Evolutionary conservation across 768 basidiomycete genomes (phyloP), one percentile per base, ranked within the genome.

Genomic region (Rhodotorula kratochvilovae): DNA sequence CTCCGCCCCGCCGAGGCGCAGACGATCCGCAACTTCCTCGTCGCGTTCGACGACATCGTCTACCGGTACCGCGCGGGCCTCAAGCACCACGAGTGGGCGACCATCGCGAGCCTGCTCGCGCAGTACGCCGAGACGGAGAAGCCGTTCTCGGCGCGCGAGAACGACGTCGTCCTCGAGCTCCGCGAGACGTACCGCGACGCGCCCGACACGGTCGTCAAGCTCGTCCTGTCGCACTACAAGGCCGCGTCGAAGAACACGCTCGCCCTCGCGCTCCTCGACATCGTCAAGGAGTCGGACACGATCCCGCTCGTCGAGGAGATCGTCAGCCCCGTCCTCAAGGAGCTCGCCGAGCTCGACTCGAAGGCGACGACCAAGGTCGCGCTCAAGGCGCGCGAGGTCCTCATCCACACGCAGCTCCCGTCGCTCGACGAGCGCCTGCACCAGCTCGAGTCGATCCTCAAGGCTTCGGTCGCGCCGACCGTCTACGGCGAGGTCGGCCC

Each of bases 171-270:
- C 61, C 84, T 98, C 68, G 85, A 88, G 61, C 86, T 99, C 51
- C 87, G 96, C 65, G 96, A 98, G 62, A 88, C 92, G 76, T 81
- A 94, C 84, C 95, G 94, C 82, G 91, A 93, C 72, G 85, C 92
- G 75, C 86, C 96, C 48, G 93, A 97, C 80, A 87, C 88, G 68
- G 96, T 91, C 45, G 88, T 89, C 57, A 85, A 85, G 57, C 83
- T 94, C 42, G 92, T 98, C 27, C 85, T 98, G 62, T 95, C 94
- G 68, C 96, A 99, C 81, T 91, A 92, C 83, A 95, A 93, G 82
- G 92, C 91, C 15, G 89, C 90, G 74, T 87, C 89, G 82, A 98
- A 98, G 83, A 87, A 88, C 74, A 92, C 91, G 79, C 85, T 98
- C 61, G 85, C 96, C 55, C 84, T 95, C 59, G 85, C 87, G 27